Conservation (phyloP, 2,329 filamentous ascomycete genomes). For the Nakataea oryzae region DNA sequence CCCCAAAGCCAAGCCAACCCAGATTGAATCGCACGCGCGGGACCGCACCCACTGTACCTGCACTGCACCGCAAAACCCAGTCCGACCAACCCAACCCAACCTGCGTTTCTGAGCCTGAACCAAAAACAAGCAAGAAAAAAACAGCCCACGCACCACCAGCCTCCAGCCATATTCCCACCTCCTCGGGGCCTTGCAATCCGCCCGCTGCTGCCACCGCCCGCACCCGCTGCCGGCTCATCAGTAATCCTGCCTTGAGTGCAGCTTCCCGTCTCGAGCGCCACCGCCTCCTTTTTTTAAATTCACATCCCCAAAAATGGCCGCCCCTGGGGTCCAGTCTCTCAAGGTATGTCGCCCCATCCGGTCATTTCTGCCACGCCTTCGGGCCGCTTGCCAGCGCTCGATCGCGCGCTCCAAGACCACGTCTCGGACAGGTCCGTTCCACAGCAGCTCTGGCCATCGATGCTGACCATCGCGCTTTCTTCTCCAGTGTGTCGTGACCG, state of each 20-base stretch:
- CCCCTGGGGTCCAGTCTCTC: slow-evolving; percentile 78
- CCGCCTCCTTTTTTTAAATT: neutral
- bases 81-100: no score
- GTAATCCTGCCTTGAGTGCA: neutral
- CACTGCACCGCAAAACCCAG: neutral
- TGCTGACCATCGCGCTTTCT: slow-evolving; percentile 4
- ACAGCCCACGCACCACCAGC: neutral
- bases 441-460: no score
- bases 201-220: no score
- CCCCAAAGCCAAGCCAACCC: no score
- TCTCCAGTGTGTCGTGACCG: slow-evolving; percentile 87
- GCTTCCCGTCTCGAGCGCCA: neutral
- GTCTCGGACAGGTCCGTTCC: no score
- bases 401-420: no score
- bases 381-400: neutral
- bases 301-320: slow-evolving; percentile 54
- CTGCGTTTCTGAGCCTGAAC: neutral
- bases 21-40: no score
- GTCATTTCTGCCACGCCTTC: neutral
- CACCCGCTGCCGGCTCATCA: neutral
- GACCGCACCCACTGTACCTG: neutral
- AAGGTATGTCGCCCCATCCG: slow-evolving; percentile 51
- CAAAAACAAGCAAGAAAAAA: neutral
- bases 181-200: neutral
- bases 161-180: neutral